These are phyloP conservation scores for Candida nemodendra DNA, from an alignment of 805 yeast species.

Conservation along the genomic window DNA sequence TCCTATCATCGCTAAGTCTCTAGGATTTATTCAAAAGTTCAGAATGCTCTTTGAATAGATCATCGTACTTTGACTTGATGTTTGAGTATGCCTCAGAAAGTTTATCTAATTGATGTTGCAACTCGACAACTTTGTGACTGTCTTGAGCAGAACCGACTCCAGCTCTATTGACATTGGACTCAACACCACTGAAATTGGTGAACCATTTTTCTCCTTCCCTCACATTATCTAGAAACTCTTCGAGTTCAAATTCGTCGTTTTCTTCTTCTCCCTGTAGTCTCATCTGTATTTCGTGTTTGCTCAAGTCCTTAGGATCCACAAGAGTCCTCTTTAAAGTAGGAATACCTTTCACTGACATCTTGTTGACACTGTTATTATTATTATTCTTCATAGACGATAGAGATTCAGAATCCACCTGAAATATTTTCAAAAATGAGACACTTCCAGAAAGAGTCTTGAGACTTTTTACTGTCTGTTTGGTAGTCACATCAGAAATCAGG, in stretches of 20 bases:
- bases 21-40: constrained; percentile 28
- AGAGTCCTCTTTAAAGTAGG: constrained; percentile 66
- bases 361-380: constrained; percentile 31
- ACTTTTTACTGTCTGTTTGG: constrained; percentile 66
- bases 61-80: constrained; percentile 58
- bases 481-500: constrained; percentile 62
- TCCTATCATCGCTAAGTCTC: too few relatives aligned
- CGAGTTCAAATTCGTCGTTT: constrained; percentile 38
- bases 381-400: constrained; percentile 13
- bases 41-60: constrained; percentile 50
- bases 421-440: constrained; percentile 25
- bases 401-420: constrained; percentile 17
- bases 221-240: constrained; percentile 47
- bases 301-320: constrained; percentile 37
- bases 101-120: constrained; percentile 46
- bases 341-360: constrained; percentile 39
- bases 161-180: constrained; percentile 33
- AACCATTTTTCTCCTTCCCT: constrained; percentile 53
- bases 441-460: constrained; percentile 37
- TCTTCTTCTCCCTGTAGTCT: constrained; percentile 28
- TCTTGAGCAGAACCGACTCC: constrained; percentile 16
- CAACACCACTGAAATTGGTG: constrained; percentile 39
- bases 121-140: constrained; percentile 33
- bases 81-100: constrained; percentile 60
- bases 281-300: constrained; percentile 45